Evolutionary conservation across 192 early-diverging fungal species (phyloP), one percentile per base, ranked within the genome.

Genomic region (Phycomyces nitens): DNA sequence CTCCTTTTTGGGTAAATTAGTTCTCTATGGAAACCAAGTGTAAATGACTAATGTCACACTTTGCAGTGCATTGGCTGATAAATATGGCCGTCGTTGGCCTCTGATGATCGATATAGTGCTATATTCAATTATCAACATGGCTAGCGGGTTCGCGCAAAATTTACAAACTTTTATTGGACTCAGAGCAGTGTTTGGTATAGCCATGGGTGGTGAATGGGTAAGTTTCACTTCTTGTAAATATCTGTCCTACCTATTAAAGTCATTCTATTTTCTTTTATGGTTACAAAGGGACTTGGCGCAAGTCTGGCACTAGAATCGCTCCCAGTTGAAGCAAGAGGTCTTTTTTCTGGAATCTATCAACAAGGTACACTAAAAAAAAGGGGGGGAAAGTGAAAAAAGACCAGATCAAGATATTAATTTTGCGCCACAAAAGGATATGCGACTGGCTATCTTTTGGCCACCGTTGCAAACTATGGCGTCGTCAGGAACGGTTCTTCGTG

Each of bases 341-440:
- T 92, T 20, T 90, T 92, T 27, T 84, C 87, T 7, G 89, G 89
- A 26, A 87, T 92, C 26, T 76, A 90, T 40, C 90, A 92, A 53
- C 75, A 89, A 73, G 60, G 53, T 54, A 54, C n/a, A 20, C 2
- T 22, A 50, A 4, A 50, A 2, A 20, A 50, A 20, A n/a, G n/a
- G n/a, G n/a, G n/a, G n/a, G n/a, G n/a, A n/a, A n/a, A n/a, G n/a
- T n/a, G n/a, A n/a, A 2, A 22, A 50, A 50, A 2, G 10, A 50
- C 2, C n/a, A 22, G 49, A 20, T 10, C 49, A 20, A 20, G 3
- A 22, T 9, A 50, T 50, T 2, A 2, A 50, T 10, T 10, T 50
- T 7, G 29, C 2, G 29, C 29, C 29, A 7, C 2, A 34, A 34
- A 53, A 56, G 88, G 85, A 0, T 89, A 89, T 64, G 82, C 90